Evolutionary conservation across 805 yeast genomes (phyloP), one percentile per base, ranked within the genome.

Genomic region (Vanderwaltozyma yarrowii): DNA sequence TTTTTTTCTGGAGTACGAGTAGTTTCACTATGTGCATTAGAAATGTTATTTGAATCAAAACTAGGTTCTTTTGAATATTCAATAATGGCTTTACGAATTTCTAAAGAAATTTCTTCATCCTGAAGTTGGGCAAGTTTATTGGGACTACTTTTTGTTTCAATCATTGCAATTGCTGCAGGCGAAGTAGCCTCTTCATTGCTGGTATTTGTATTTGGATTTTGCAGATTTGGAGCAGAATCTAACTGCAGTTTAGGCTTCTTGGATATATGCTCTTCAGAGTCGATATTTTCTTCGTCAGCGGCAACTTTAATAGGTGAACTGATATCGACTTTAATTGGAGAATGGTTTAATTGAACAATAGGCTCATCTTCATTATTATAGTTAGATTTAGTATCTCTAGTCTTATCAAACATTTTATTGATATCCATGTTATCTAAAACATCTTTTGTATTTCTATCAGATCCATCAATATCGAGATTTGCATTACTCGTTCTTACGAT

Each of bases 161-260:
- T 29, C 59, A 56, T 55, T 37, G 51, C 52, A 16, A 56, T 56
- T n/a, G 47, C 50, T 18, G 42, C 50, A 1, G 60, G 60, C 5
- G 58, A 51, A 8, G 38, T 35, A 19, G 30, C 30, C 15, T 18
- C 32, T 20, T 36, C 37, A 15, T 14, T 19, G 14, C 11, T 33
- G 26, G 23, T 28, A 10, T 25, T 28, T 15, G 27, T 17, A 3
- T n/a, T 16, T 20, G 37, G 40, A 29, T 43, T 48, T 26, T 43
- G 39, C 24, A 52, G 30, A 32, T 36, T 37, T 5, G 58, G 56
- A 4, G 48, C 50, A 13, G 39, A 29, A 14, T 42, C 44, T 17
- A 38, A 23, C 16, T 45, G 45, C 14, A 54, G 18, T 30, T 50
- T 52, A 26, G 49, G 32, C 30, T 42, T 49, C 30, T 51, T 51